These are phyloP conservation scores for Mycena latifolia DNA, from an alignment of 768 basidiomycete species.

Conservation along the genomic window DNA sequence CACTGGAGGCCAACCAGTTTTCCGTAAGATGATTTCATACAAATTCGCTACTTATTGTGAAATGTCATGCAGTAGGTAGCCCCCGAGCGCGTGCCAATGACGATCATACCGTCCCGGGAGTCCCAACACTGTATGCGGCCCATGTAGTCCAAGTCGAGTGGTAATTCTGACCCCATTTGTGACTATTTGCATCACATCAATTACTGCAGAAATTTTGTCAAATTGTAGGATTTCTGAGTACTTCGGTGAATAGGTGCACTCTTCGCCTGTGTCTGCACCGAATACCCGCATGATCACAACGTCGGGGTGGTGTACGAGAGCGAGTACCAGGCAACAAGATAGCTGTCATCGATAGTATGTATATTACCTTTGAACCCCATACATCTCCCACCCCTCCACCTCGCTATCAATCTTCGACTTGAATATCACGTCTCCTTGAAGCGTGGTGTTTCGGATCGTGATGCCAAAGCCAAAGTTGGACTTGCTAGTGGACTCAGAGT, in stretches of 20 bases:
- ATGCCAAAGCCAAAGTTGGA: not conserved
- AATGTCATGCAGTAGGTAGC: no score
- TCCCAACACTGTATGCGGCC: not conserved
- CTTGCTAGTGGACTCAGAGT: not conserved
- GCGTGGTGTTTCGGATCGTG: not conserved
- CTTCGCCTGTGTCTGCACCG: not conserved
- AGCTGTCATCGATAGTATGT: no score
- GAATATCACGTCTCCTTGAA: no score
- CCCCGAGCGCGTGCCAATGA: not conserved
- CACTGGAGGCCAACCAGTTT: no score
- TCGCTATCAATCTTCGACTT: no score
- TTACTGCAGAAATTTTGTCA: not conserved
- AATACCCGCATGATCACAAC: not conserved
- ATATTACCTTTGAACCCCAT: no score
- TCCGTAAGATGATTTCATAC: no score
- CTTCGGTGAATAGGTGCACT: not conserved
- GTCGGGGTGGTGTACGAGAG: not conserved
- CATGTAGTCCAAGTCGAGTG: constrained; percentile 2
- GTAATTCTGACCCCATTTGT: not conserved
- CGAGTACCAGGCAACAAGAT: no score
- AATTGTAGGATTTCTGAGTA: not conserved
- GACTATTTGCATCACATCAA: not conserved
- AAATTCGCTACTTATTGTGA: no score
- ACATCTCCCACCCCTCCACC: no score
- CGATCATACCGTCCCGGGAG: not conserved